phyloP scores from a whole-genome alignment of 1,284 basidiomycete genomes.

The Leccinum fuscescens region DNA sequence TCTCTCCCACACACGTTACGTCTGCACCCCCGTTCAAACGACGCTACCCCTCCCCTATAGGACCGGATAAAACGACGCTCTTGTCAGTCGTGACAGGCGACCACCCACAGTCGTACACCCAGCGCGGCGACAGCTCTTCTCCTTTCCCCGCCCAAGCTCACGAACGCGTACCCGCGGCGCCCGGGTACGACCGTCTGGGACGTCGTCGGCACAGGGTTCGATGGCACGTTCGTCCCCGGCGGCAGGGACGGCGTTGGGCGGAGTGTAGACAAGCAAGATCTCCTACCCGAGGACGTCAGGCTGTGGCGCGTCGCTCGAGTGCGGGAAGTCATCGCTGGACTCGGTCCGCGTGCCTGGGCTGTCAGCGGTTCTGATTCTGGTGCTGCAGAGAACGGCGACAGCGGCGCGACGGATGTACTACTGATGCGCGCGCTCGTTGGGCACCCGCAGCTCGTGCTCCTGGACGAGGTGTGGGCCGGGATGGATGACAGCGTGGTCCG shows the following conservation, averaged over 20 bases:
- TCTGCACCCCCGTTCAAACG: background rate
- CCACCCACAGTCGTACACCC: constrained; percentile 90
- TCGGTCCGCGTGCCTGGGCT: constrained; percentile 39
- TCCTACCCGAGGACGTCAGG: constrained; percentile 34
- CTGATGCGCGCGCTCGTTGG: constrained; percentile 83
- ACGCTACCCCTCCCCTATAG: constrained; percentile 37
- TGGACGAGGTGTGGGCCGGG: constrained; percentile 90
- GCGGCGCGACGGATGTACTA: constrained; percentile 41
- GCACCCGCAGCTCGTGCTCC: constrained; percentile 65
- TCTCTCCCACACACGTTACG: background rate
- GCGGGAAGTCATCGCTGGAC: constrained; percentile 58
- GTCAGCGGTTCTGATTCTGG: background rate
- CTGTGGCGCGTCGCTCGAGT: constrained; percentile 47
- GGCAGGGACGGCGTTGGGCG: constrained; percentile 48
- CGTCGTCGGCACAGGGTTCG: constrained; percentile 82
- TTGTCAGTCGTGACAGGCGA: constrained; percentile 91
- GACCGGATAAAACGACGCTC: constrained; percentile 94
- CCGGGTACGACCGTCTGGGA: constrained; percentile 72
- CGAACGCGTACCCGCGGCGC: constrained; percentile 84
- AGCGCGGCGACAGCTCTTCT: constrained; percentile 57
- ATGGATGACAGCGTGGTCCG: constrained; percentile 80
- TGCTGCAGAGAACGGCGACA: background rate
- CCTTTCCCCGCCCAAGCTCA: constrained; percentile 79
- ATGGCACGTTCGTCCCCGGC: constrained; percentile 69
- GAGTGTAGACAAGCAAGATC: constrained; percentile 29